These are phyloP conservation scores for grape (Vitis vinifera) DNA, from an alignment of 164 flowering plant genomes.

Conservation along the genomic window ASM3070453v1 NC_081805.1:25889501-25890000, in stretches of 20 bases:
- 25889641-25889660: constrained; percentile 94
- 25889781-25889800: constrained; percentile 36
- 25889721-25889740: constrained; percentile 74
- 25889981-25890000: constrained; percentile 69
- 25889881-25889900: constrained; percentile 77
- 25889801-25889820: constrained; percentile 59
- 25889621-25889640: constrained; percentile 95
- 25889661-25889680: constrained; percentile 94
- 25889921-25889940: constrained; percentile 32
- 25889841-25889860: constrained; percentile 62
- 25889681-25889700: constrained; percentile 78
- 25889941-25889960: constrained; percentile 22
- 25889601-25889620: constrained; percentile 84
- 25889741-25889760: constrained; percentile 36
- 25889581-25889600: constrained; percentile 92
- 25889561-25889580: constrained; percentile 82
- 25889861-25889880: constrained; percentile 80
- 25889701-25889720: constrained; percentile 82
- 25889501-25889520: constrained; percentile 57
- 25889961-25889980: constrained; percentile 73
- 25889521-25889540: constrained; percentile 97
- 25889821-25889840: constrained; percentile 76
- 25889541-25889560: constrained; percentile 85
- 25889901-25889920: constrained; percentile 51
- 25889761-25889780: constrained; percentile 38